Percentiles rank a stretch among this genome's conserved stretches.
phyloP scores from a whole-genome alignment of 129 eudicot genomes.

The Arctium lappa region DNA sequence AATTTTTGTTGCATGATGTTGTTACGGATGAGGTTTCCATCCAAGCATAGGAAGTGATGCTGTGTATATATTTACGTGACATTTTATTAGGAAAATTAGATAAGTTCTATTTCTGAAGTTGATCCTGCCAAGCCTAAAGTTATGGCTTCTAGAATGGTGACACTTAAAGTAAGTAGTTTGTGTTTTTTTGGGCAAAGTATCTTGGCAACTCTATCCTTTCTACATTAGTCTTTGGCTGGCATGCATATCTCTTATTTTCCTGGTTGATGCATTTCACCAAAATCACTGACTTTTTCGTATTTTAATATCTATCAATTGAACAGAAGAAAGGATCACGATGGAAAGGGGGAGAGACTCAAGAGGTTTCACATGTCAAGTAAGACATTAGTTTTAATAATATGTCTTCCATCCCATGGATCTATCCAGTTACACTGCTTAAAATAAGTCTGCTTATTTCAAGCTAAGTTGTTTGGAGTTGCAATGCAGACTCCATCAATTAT shows the following conservation, averaged over 20 bases:
- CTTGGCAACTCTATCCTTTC: background rate
- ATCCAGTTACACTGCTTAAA: conserved; percentile 11
- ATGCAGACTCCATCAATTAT: conserved; percentile 83
- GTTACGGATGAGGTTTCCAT: no score
- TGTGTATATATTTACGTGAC: no score
- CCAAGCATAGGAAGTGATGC: no score
- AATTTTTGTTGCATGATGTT: no score
- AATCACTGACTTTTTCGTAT: conserved; percentile 2
- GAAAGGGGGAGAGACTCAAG: conserved; percentile 70
- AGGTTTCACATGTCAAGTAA: conserved; percentile 80
- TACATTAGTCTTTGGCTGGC: background rate
- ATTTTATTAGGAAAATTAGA: no score
- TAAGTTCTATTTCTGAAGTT: no score
- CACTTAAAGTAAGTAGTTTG: no score
- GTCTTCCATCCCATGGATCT: background rate
- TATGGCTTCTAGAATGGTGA: no score
- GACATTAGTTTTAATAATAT: conserved; percentile 18
- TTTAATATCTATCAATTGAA: conserved; percentile 13
- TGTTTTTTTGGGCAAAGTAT: no score
- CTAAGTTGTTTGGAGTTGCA: conserved; percentile 16
- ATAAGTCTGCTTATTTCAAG: conserved; percentile 8
- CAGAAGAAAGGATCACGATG: conserved; percentile 74
- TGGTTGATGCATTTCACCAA: background rate
- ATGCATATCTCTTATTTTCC: background rate
- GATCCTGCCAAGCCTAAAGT: no score